Conservation (phyloP, 352 stramenopile species). For the Globisporangium paroecandrum region DNA sequence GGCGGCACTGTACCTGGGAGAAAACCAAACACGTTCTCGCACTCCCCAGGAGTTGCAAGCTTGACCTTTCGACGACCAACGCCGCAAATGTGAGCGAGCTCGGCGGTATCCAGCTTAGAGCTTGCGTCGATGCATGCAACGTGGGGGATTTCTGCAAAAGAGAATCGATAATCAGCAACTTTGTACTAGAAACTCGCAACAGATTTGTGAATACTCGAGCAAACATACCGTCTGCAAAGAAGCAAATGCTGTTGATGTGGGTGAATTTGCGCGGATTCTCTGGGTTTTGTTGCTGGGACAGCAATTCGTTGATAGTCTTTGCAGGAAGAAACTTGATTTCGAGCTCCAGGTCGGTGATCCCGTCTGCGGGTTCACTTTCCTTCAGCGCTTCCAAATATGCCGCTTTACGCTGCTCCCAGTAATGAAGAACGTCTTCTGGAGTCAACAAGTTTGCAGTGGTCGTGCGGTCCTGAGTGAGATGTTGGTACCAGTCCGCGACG, state of each 20-base stretch:
- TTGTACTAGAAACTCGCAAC: background rate
- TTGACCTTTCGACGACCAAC: constrained; percentile 64
- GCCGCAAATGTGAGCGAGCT: constrained; percentile 43
- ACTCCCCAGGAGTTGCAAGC: constrained; percentile 58
- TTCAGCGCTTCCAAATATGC: constrained; percentile 12
- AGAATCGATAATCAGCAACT: background rate
- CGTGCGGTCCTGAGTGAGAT: background rate
- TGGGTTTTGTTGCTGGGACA: constrained; percentile 20
- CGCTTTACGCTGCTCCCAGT: constrained; percentile 31
- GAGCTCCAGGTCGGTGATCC: constrained; percentile 13
- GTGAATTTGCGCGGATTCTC: constrained; percentile 30
- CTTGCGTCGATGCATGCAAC: constrained; percentile 59
- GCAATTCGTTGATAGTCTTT: constrained; percentile 28
- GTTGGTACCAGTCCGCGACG: constrained; percentile 25
- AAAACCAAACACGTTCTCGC: constrained; percentile 56
- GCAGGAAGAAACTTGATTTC: constrained; percentile 37
- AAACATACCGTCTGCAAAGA: constrained; percentile 58
- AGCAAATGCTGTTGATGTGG: constrained; percentile 71
- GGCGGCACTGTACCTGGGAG: constrained; percentile 59
- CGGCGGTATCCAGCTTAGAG: constrained; percentile 57
- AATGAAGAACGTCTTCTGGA: constrained; percentile 26
- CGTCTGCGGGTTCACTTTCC: background rate
- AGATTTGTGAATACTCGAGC: background rate
- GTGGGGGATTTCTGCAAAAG: constrained; percentile 37
- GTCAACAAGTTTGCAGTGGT: constrained; percentile 24